Base-by-base conservation (phyloP, 345 rosid genomes). In the Populus deltoides region DNA sequence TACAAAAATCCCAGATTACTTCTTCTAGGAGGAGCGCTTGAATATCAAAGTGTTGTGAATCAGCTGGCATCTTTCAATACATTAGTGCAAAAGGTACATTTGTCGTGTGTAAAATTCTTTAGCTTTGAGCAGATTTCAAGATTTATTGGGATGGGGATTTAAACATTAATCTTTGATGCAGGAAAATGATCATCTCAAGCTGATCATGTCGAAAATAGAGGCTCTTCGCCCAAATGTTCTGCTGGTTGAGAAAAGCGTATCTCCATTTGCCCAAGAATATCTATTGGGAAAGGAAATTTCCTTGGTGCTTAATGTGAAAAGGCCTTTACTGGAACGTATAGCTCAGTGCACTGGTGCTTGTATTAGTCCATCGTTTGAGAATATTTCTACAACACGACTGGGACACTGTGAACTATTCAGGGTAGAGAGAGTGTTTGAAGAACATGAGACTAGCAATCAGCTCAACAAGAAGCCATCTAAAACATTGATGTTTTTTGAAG, bases 401-500 rank as follows among this genome's bases (percentile, higher is more conserved):
- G 99, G 99, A 18, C 90, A 88, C 76, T 97, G 98, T 78, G 99
- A 97, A 85, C 84, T 90, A 55, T 97, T 97, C 80, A 86, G 89
- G 66, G 79, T 93, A 61, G 96, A 90, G 84, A 90, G 77, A 82
- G 90, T 94, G 78, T 55, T 85, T 66, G 98, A 97, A 86, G 93
- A 92, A 78, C 97, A 90, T 11, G 97, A 94, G 88, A 74, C 77
- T 66, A 78, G 84, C 66, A 87, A 77, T 84, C 97, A 89, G 81
- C 82, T 85, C 16, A 90, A 82, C 91, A 90, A 86, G 85, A 97
- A 89, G 76, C 88, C 91, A 38, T 88, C 93, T n/a, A 94, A 90
- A 87, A 94, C 99, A 36, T 87, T 97, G 81, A 97, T 97, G 99
- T 97, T 83, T 79, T 97, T 97, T 87, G 99, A 97, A 89, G 97